Percentiles rank a stretch among this genome's conserved stretches.
phyloP scores from a whole-genome alignment of 805 yeast species.

The Lachancea lanzarotensis region DNA sequence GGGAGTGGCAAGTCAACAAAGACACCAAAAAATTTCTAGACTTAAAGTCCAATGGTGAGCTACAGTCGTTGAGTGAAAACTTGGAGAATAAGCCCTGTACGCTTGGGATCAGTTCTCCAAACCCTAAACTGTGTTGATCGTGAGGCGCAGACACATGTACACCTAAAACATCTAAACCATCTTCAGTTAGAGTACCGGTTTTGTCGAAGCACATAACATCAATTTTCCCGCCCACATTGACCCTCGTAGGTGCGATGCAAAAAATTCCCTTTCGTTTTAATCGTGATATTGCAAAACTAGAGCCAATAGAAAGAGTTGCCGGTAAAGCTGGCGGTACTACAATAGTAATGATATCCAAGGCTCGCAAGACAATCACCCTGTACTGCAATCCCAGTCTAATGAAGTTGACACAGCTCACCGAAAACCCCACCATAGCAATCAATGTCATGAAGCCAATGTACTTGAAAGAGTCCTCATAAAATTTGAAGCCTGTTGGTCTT shows the following conservation, averaged over 20 bases:
- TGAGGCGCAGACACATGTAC: slow-evolving; percentile 36
- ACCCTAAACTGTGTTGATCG: slow-evolving; percentile 15
- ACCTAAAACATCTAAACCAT: slow-evolving; percentile 84
- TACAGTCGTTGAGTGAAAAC: slow-evolving; percentile 27
- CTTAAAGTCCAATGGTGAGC: slow-evolving; percentile 26
- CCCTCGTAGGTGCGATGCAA: slow-evolving; percentile 91
- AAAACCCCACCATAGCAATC: slow-evolving; percentile 79
- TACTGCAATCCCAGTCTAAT: slow-evolving; percentile 66
- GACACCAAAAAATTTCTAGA: slow-evolving; percentile 33
- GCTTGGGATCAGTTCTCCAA: slow-evolving; percentile 24
- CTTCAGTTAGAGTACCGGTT: slow-evolving; percentile 96
- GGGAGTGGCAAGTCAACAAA: slow-evolving; percentile 72
- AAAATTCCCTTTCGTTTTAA: slow-evolving; percentile 63
- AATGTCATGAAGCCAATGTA: slow-evolving; percentile 91
- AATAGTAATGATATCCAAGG: slow-evolving; percentile 88
- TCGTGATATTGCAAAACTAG: slow-evolving; percentile 81
- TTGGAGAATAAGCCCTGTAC: slow-evolving; percentile 23
- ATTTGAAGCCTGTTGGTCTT: slow-evolving; percentile 86
- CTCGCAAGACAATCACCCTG: slow-evolving; percentile 71
- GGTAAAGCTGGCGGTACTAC: slow-evolving; percentile 99
- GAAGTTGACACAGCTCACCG: slow-evolving; percentile 77
- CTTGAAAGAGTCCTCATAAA: slow-evolving; percentile 89
- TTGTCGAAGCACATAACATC: slow-evolving; percentile 92
- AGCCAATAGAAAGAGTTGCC: slow-evolving; percentile 94
- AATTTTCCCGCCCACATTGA: slow-evolving; percentile 91